Conservation (phyloP, 2,329 filamentous ascomycete species). For the Trichophyton schoenleinii region DNA sequence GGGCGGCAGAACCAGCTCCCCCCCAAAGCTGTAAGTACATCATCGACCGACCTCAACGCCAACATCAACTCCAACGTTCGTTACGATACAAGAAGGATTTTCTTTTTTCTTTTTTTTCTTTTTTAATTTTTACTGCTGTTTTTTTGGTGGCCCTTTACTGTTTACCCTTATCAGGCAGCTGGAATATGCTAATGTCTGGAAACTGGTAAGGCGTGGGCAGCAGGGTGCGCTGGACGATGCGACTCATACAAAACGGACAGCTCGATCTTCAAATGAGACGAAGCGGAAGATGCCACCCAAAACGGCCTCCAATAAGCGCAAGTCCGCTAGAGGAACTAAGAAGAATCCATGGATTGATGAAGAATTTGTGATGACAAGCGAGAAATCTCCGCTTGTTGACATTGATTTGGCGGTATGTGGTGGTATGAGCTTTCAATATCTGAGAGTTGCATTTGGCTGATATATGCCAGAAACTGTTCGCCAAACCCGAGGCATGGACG, state of each 20-base stretch:
- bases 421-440: no score
- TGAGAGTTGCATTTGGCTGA: background rate
- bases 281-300: constrained; percentile 11
- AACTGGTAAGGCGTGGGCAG: constrained; percentile 8
- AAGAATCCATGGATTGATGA: constrained; percentile 29
- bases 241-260: constrained; percentile 10
- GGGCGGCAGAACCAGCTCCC: constrained; percentile 18
- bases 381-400: constrained; percentile 26
- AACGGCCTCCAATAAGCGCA: constrained; percentile 21
- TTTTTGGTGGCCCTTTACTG: background rate
- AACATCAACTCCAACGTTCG: background rate
- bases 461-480: constrained; percentile 26
- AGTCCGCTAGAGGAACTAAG: constrained; percentile 21
- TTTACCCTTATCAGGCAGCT: background rate
- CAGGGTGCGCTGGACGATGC: constrained; percentile 17
- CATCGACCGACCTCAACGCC: background rate
- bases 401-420: constrained; percentile 29
- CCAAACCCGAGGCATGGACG: constrained; percentile 30
- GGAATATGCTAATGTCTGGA: constrained; percentile 4
- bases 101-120: background rate
- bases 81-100: background rate
- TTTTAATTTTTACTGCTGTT: background rate
- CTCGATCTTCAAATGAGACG: constrained; percentile 6
- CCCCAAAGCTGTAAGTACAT: background rate
- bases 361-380: constrained; percentile 27